A percentile compares a stretch with the other conserved stretches of the same genome.
These are phyloP conservation scores for Plasmopara muralis DNA, from an alignment of 352 stramenopile genomes.

Conservation along the genomic window DNA sequence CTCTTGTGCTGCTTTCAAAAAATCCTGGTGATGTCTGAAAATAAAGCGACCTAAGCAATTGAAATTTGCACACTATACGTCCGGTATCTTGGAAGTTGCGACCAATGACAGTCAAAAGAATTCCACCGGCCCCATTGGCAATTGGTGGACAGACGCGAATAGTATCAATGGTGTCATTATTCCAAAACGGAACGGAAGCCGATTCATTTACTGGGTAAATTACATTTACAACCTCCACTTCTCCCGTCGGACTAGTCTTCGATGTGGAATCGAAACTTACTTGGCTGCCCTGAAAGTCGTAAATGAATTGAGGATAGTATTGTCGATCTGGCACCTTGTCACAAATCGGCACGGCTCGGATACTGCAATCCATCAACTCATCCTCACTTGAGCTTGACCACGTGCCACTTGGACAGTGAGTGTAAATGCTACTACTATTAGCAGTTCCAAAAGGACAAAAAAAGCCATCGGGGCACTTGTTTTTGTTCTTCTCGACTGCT, in stretches of 20 bases:
- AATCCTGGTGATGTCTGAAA: conserved; percentile 31
- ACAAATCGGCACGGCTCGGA: conserved; percentile 88
- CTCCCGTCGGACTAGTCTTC: conserved; percentile 60
- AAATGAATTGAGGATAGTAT: conserved; percentile 78
- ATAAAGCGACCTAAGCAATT: conserved; percentile 17
- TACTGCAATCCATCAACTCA: conserved; percentile 83
- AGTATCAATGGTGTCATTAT: conserved; percentile 94
- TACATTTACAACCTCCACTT: conserved; percentile 87
- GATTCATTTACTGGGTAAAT: conserved; percentile 91
- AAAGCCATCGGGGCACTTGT: conserved; percentile 89
- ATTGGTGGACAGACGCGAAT: conserved; percentile 79
- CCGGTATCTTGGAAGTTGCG: conserved; percentile 90
- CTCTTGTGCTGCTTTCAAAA: conserved; percentile 77
- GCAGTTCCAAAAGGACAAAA: conserved; percentile 91
- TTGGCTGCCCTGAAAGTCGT: conserved; percentile 47
- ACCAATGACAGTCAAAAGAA: conserved; percentile 89
- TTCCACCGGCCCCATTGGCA: conserved; percentile 30
- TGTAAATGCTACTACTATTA: conserved; percentile 71
- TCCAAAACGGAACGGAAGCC: conserved; percentile 74
- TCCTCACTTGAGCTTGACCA: conserved; percentile 76
- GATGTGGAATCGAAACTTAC: conserved; percentile 67
- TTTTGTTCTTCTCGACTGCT: conserved; percentile 82
- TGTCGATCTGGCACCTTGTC: conserved; percentile 85
- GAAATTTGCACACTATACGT: conserved; percentile 84
- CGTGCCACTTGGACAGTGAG: conserved; percentile 88